Base-by-base conservation (phyloP, 345 rosid species). In the Gossypium longicalyx region DNA sequence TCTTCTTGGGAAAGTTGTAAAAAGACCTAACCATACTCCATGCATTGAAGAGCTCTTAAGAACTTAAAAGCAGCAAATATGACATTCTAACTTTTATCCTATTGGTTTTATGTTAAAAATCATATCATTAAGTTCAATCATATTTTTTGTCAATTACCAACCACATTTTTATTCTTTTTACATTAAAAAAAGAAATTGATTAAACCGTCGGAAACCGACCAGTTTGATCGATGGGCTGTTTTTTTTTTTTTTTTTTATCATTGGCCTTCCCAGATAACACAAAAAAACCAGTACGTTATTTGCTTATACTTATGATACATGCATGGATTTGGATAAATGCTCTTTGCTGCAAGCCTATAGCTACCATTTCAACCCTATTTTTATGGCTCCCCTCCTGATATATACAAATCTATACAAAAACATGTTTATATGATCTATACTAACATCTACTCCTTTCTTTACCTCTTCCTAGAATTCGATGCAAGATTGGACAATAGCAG, bases 381-480 rank as follows among this genome's bases (percentile, higher is more conserved):
- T 60, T 70, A 27, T 52, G 34, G 52, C 34, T 52, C n/a, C 64
- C 12, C 60, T 47, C 12, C 52, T 56, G 56, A 12, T 34, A 38
- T 54, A 71, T 38, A 71, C 74, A 71, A 29, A 71, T 56, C 60
- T 56, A 53, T 54, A 54, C 59, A 70, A 53, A 53, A 19, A 54
- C 17, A 27, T n/a, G n/a, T 52, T 49, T 19, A 20, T 12, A 13
- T 54, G 2, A 57, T 44, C 53, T 57, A 58, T 12, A 19, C 51
- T 23, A 11, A 12, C 20, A 53, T 71, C 51, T 38, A 19, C 4
- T 56, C 65, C 51, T 29, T 9, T 19, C 45, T 41, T 6, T 11
- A 17, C 13, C 48, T 43, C 49, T n/a, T 20, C 59, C 12, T 54
- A 22, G 9, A 54, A 54, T 29, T n/a, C 16, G 12, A 67, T 22